These are phyloP conservation scores for Chaetoceros tenuissimus DNA, from an alignment of 108 stramenopile species.

Conservation along the genomic window DNA sequence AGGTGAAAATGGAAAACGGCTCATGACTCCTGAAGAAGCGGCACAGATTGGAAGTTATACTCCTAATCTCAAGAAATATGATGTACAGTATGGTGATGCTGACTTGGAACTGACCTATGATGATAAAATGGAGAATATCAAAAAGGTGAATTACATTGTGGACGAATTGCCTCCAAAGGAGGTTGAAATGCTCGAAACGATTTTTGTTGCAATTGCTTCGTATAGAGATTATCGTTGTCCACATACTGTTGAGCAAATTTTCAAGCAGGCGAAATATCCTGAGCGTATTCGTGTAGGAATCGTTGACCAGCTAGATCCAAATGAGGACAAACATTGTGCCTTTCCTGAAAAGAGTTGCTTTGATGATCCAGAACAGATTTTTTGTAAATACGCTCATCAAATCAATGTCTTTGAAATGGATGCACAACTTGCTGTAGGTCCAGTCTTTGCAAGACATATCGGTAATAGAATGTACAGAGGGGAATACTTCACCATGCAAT, in stretches of 20 bases:
- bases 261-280: slow-evolving; percentile 32
- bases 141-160: background rate
- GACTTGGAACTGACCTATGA: background rate
- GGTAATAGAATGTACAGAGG: slow-evolving; percentile 70
- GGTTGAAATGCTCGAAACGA: slow-evolving; percentile 16
- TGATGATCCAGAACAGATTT: slow-evolving; percentile 28
- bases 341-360: slow-evolving; percentile 24
- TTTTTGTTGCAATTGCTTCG: slow-evolving; percentile 41
- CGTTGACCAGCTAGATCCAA: slow-evolving; percentile 36
- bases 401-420: slow-evolving; percentile 43
- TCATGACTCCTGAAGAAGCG: slow-evolving; percentile 62
- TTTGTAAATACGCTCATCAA: slow-evolving; percentile 37
- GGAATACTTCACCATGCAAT: slow-evolving; percentile 68
- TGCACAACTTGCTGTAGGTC: slow-evolving; percentile 40
- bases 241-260: slow-evolving; percentile 30
- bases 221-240: slow-evolving; percentile 35
- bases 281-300: slow-evolving; percentile 42
- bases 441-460: slow-evolving; percentile 54
- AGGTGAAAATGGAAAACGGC: slow-evolving; percentile 57
- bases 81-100: background rate
- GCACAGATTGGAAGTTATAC: slow-evolving; percentile 40
- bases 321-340: slow-evolving; percentile 18
- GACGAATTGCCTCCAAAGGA: background rate
- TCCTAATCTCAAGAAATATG: background rate
- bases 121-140: background rate